phyloP scores from a whole-genome alignment of 768 basidiomycete species.

The Crassisporium funariophilum region DNA sequence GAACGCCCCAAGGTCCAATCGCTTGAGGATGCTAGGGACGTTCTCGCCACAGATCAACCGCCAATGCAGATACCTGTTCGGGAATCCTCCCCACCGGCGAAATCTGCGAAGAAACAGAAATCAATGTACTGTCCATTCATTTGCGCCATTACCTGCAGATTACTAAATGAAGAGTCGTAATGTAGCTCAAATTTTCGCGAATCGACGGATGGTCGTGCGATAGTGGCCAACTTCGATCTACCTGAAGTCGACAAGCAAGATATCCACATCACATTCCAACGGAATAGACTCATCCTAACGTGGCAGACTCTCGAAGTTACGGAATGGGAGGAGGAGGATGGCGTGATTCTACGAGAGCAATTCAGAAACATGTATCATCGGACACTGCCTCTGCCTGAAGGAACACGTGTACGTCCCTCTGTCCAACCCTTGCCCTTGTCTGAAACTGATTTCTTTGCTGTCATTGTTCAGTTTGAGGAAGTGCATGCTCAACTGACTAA shows the following conservation, averaged over 20 bases:
- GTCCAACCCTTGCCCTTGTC: background rate
- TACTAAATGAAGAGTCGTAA: slow-evolving; percentile 9
- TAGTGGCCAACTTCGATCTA: slow-evolving; percentile 73
- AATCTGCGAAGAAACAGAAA: slow-evolving; percentile 57
- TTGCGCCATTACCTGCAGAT: slow-evolving; percentile 15
- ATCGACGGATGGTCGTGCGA: slow-evolving; percentile 68
- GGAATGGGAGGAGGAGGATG: slow-evolving; percentile 65
- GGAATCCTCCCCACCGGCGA: slow-evolving; percentile 41
- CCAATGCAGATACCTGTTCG: slow-evolving; percentile 40
- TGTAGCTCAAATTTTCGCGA: slow-evolving; percentile 68
- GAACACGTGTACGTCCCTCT: slow-evolving; percentile 56
- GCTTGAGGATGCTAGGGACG: slow-evolving; percentile 50
- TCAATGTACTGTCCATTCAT: slow-evolving; percentile 50
- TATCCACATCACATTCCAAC: slow-evolving; percentile 74
- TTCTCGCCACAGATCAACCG: slow-evolving; percentile 33
- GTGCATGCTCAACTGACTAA: slow-evolving; percentile 68
- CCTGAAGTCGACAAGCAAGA: slow-evolving; percentile 71
- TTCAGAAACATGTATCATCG: slow-evolving; percentile 65
- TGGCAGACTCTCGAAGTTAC: slow-evolving; percentile 64
- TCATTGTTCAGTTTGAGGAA: slow-evolving; percentile 64
- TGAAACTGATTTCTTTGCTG: slow-evolving; percentile 4
- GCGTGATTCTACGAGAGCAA: slow-evolving; percentile 61
- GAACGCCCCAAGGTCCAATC: slow-evolving; percentile 73
- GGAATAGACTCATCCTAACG: slow-evolving; percentile 60
- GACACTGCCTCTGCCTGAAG: slow-evolving; percentile 72